Conservation (phyloP, 495 filamentous ascomycete species). For the Trichoderma asperelloides region DNA sequence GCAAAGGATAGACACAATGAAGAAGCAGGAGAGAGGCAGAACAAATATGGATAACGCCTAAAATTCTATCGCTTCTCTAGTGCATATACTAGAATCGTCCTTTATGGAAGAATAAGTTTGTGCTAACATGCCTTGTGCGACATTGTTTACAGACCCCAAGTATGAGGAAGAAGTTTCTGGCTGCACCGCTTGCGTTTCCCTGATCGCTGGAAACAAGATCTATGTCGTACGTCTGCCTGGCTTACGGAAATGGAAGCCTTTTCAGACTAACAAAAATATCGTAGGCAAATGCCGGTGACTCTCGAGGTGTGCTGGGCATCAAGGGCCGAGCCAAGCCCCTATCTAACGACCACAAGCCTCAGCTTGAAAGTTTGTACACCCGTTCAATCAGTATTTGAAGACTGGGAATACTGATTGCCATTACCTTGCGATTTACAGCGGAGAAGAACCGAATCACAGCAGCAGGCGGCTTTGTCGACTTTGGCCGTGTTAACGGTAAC, state of each 20-base stretch:
- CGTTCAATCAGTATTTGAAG: neutral
- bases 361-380: conserved; percentile 73
- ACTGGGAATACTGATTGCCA: conserved; percentile 10
- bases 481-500: conserved; percentile 96
- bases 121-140: neutral
- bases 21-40: conserved; percentile 16
- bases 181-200: conserved; percentile 84
- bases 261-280: conserved; percentile 17
- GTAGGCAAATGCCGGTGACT: conserved; percentile 94
- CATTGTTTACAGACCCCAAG: conserved; percentile 60
- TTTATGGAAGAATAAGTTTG: neutral
- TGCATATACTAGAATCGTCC: neutral
- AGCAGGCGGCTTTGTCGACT: conserved; percentile 96
- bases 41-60: neutral
- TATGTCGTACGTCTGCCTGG: conserved; percentile 58
- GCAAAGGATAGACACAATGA: no score
- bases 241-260: neutral
- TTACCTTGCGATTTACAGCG: conserved; percentile 41
- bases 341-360: conserved; percentile 96
- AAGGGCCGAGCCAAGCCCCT: conserved; percentile 95
- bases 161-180: conserved; percentile 98
- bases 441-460: conserved; percentile 95
- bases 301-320: conserved; percentile 83
- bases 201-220: conserved; percentile 85
- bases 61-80: neutral